Conservation (phyloP, 139 green algal species). For the Penium margaritaceum region DNA sequence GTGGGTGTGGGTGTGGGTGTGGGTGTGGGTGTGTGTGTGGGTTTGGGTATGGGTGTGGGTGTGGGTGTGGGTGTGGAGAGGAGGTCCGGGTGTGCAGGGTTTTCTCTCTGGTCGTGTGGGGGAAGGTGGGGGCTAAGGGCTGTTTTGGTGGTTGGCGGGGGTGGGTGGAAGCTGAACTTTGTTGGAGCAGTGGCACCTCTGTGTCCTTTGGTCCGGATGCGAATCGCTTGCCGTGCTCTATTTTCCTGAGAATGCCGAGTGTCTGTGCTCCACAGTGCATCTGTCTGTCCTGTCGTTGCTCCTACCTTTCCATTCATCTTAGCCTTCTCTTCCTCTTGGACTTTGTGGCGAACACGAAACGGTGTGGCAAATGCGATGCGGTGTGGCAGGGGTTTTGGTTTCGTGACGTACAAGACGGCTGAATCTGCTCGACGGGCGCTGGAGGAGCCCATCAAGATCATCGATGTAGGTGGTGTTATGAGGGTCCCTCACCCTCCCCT, state of each 20-base stretch:
- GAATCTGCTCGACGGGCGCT: conserved; percentile 27
- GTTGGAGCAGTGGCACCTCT: not conserved
- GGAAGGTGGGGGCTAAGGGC: too few relatives aligned
- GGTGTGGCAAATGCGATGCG: too few relatives aligned
- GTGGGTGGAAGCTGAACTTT: not conserved
- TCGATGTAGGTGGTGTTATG: conserved; percentile 33
- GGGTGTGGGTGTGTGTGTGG: too few relatives aligned
- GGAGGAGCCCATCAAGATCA: conserved; percentile 28
- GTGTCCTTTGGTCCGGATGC: not conserved
- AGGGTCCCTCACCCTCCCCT: too few relatives aligned
- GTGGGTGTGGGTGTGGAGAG: too few relatives aligned
- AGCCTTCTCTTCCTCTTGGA: not conserved
- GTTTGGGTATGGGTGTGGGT: too few relatives aligned
- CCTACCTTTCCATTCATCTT: too few relatives aligned
- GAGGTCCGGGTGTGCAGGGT: too few relatives aligned
- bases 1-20: too few relatives aligned
- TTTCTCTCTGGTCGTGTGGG: too few relatives aligned
- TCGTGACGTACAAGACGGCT: conserved; percentile 36
- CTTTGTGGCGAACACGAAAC: too few relatives aligned
- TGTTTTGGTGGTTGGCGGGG: too few relatives aligned
- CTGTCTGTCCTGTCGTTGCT: not conserved
- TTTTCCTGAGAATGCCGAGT: not conserved
- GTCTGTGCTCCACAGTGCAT: not conserved
- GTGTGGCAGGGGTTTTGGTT: conserved; percentile 42
- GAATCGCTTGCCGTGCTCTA: not conserved